A percentile compares a stretch with the other conserved stretches of the same genome.
Conservation (phyloP, 1,284 basidiomycete species). For the Grifola frondosa region DNA sequence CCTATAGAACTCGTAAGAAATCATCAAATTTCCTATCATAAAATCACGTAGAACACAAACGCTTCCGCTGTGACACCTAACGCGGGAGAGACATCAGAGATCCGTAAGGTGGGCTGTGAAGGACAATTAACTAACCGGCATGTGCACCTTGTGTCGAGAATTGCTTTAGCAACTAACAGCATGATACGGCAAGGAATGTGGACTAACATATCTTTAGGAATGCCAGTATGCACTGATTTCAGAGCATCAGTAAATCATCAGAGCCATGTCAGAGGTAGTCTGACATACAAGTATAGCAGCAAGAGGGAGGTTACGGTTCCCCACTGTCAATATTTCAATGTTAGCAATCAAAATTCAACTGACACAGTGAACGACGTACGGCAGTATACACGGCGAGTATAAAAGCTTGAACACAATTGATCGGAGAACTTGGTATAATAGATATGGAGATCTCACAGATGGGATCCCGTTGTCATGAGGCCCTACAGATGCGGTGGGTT, state of each 20-base stretch:
- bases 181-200: neutral
- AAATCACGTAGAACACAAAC: too few species aligned
- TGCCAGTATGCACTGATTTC: neutral
- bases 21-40: too few species aligned
- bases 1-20: too few species aligned
- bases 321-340: neutral
- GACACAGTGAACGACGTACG: conserved; percentile 1
- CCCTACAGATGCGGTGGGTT: neutral
- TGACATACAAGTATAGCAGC: conserved; percentile 1
- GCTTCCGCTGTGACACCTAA: too few species aligned
- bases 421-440: neutral
- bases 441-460: neutral
- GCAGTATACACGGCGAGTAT: conserved; percentile 5
- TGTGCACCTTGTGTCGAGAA: neutral
- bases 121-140: conserved; percentile 1
- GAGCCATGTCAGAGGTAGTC: neutral
- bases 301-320: conserved; percentile 1
- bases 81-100: too few species aligned
- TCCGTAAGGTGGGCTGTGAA: too few species aligned
- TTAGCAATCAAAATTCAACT: neutral
- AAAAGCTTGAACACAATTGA: conserved; percentile 1
- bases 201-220: neutral
- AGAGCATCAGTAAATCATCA: neutral
- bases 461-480: conserved; percentile 2
- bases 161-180: too few species aligned